phyloP scores from a whole-genome alignment of 208 protist species.

The Trypanosoma avium region DNA sequence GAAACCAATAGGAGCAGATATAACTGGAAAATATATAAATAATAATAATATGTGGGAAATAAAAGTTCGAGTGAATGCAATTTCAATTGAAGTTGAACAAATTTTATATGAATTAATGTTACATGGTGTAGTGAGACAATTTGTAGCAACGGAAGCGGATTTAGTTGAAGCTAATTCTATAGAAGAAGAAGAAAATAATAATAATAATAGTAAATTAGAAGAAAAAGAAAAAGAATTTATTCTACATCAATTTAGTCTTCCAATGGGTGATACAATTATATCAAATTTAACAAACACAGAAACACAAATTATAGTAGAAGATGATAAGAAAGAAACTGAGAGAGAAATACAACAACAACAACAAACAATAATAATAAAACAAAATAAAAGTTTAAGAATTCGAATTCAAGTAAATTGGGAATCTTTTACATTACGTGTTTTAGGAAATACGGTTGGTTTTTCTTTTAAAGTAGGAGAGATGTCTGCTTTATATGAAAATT shows the following conservation, averaged over 20 bases:
- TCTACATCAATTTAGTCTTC: no score
- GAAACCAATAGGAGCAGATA: constrained; percentile 17
- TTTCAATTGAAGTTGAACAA: constrained; percentile 35
- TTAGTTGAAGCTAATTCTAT: background rate
- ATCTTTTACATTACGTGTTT: constrained; percentile 20
- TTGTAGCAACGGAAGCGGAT: constrained; percentile 20
- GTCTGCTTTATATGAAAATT: constrained; percentile 11
- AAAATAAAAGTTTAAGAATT: no score
- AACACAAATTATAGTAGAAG: no score
- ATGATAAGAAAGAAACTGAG: no score
- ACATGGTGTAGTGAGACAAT: constrained; percentile 32
- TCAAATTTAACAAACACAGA: no score
- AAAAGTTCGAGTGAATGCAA: constrained; percentile 24
- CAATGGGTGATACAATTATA: no score
- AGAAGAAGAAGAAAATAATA: background rate
- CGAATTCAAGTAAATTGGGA: constrained; percentile 9
- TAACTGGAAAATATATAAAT: background rate
- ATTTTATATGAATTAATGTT: constrained; percentile 54
- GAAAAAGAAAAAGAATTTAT: no score
- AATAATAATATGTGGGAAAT: constrained; percentile 9
- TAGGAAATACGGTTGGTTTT: constrained; percentile 11
- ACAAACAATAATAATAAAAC: no score
- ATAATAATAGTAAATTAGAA: background rate
- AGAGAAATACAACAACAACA: no score
- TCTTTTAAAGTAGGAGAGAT: constrained; percentile 12